Evolutionary conservation across 2,329 filamentous ascomycete species (phyloP).

Genomic region (Phaeosphaeria sp.): DNA sequence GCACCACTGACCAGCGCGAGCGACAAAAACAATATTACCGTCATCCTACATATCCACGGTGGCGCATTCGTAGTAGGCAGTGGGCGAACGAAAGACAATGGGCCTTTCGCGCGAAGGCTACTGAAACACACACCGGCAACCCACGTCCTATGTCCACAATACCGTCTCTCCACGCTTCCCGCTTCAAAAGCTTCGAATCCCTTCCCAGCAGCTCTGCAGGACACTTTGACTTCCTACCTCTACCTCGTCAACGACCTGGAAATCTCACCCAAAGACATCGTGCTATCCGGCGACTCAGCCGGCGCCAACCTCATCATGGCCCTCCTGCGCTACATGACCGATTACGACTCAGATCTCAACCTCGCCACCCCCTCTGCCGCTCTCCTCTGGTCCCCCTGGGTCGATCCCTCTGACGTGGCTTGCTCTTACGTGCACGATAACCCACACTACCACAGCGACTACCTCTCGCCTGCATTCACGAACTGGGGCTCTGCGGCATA

Average conservation of each 20-base stretch:
- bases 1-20: slow-evolving; percentile 19
- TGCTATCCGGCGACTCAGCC: slow-evolving; percentile 58
- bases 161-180: slow-evolving; percentile 55
- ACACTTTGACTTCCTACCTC: slow-evolving; percentile 55
- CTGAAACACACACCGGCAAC: slow-evolving; percentile 47
- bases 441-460: slow-evolving; percentile 50
- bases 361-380: slow-evolving; percentile 47
- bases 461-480: slow-evolving; percentile 47
- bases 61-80: slow-evolving; percentile 57
- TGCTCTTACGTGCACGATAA: slow-evolving; percentile 34
- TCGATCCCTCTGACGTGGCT: slow-evolving; percentile 43
- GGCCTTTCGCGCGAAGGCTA: slow-evolving; percentile 39
- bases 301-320: slow-evolving; percentile 56
- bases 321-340: slow-evolving; percentile 55
- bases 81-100: slow-evolving; percentile 45
- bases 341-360: slow-evolving; percentile 44
- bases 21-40: slow-evolving; percentile 28
- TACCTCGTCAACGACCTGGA: slow-evolving; percentile 52
- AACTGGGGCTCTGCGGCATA: slow-evolving; percentile 53
- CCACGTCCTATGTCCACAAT: slow-evolving; percentile 55
- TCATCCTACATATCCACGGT: slow-evolving; percentile 58
- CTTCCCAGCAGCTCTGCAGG: slow-evolving; percentile 61
- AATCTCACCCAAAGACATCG: slow-evolving; percentile 51
- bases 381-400: slow-evolving; percentile 54
- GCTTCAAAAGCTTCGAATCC: slow-evolving; percentile 43